Conservation (phyloP, 768 basidiomycete genomes). For the Tephrocybe sp. region DNA sequence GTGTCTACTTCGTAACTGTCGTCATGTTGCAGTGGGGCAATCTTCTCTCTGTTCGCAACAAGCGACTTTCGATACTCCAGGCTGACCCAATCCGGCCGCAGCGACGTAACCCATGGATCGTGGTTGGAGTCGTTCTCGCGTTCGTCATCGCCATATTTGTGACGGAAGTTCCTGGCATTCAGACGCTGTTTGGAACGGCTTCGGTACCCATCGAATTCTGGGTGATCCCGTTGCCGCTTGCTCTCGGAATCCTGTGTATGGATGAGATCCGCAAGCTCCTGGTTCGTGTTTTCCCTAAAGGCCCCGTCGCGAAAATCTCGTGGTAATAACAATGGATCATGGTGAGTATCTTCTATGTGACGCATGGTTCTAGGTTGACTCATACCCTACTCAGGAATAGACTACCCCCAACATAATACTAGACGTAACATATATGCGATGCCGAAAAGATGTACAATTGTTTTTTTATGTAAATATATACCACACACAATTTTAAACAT, state of each 20-base stretch:
- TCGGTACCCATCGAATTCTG: conserved; percentile 48
- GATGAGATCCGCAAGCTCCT: conserved; percentile 45
- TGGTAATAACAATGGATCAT: no score
- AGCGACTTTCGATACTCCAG: conserved; percentile 39
- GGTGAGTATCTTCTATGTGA: no score
- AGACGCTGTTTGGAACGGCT: conserved; percentile 38
- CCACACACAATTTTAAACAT: not conserved
- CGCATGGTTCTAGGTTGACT: no score
- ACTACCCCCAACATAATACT: no score
- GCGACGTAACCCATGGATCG: conserved; percentile 38
- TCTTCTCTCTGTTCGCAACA: conserved; percentile 42
- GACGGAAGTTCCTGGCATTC: conserved; percentile 40
- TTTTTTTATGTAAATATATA: not conserved
- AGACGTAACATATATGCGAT: no score
- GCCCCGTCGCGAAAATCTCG: conserved; percentile 11
- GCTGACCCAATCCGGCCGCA: conserved; percentile 48
- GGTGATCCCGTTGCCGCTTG: conserved; percentile 45
- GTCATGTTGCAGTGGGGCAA: conserved; percentile 44
- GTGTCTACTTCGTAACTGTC: conserved; percentile 33
- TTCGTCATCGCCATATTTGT: conserved; percentile 40
- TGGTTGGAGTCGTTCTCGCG: conserved; percentile 20
- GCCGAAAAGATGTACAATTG: no score
- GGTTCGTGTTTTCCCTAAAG: conserved; percentile 24
- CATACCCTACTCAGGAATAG: no score
- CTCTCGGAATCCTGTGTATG: conserved; percentile 34